Evolutionary conservation across 2,329 filamentous ascomycete species (phyloP), one percentile per base, ranked within the genome.

Genomic region (Exophiala calicioides): DNA sequence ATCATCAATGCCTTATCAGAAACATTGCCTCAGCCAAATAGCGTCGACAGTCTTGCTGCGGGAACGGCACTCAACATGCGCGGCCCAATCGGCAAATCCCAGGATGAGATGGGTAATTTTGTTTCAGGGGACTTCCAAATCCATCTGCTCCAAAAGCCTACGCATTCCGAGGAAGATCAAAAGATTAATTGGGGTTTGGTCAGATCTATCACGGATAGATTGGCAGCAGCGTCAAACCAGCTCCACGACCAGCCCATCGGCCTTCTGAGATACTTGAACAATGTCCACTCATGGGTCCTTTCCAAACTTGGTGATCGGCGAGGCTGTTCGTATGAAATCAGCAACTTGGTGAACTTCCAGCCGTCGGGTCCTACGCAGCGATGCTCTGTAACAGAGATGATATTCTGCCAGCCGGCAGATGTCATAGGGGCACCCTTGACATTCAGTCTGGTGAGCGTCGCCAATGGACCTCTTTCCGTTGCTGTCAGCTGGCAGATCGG

Each of bases 341-440:
- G 72, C 57, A 77, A 76, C 50, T 38, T 75, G 2, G 64, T 67
- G 21, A 62, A 58, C 2, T 70, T 75, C 51, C 60, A 67, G 36
- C 23, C 37, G 6, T 9, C 10, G 3, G 31, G n/a, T 16, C 26
- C 2, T 29, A 18, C 8, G 9, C 18, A 19, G 20, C 18, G n/a
- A 4, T 13, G 15, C n/a, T 5, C 13, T 6, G 58, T 75, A 2
- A 60, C 56, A 7, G 60, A 68, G 16, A 63, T 73, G 58, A 47
- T 73, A 1, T 76, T 76, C 54, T 64, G 66, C 4, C 71, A 74
- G 48, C 72, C 73, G 2, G 72, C 67, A 0, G 64, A 70, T 49
- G 66, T 62, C 2, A 53, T 56, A 4, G 66, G 68, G 7, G 52
- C 61, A 3, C 65, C 70, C 4, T 51, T 76, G 24, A 62, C 58